Conservation (phyloP, 2,329 filamentous ascomycete species). For the Curvularia lunata region DNA sequence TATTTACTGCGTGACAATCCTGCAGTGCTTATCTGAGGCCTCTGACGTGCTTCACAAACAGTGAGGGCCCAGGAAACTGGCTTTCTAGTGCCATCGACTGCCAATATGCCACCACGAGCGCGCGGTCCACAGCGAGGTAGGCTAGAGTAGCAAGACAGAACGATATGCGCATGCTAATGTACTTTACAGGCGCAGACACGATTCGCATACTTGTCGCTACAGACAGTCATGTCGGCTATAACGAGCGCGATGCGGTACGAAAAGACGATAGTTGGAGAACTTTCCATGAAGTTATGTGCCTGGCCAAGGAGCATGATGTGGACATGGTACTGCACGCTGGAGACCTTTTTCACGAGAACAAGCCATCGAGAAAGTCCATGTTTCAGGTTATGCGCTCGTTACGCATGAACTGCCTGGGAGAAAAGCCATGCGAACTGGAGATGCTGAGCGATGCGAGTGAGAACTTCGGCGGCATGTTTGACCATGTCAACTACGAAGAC, state of each 20-base stretch:
- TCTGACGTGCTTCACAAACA: not conserved
- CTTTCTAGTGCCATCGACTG: not conserved
- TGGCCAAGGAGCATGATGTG: slow-evolving; percentile 86
- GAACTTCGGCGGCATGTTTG: slow-evolving; percentile 85
- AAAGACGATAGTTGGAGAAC: slow-evolving; percentile 96
- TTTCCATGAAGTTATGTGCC: slow-evolving; percentile 92
- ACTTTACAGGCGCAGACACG: slow-evolving; percentile 69
- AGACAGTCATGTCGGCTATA: slow-evolving; percentile 97
- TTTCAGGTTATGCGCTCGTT: slow-evolving; percentile 97
- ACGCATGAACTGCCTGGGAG: slow-evolving; percentile 89
- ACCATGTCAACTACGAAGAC: slow-evolving; percentile 97
- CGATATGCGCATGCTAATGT: slow-evolving; percentile 15
- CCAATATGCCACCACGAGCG: slow-evolving; percentile 36
- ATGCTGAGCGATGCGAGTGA: slow-evolving; percentile 92
- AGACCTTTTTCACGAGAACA: slow-evolving; percentile 98
- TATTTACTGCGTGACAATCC: not conserved
- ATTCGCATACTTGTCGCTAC: slow-evolving; percentile 94
- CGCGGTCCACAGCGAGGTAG: slow-evolving; percentile 39
- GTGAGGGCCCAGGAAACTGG: not conserved
- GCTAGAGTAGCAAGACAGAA: slow-evolving; percentile 7
- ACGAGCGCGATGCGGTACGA: slow-evolving; percentile 90
- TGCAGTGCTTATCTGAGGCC: not conserved
- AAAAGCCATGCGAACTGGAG: slow-evolving; percentile 94
- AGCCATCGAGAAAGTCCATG: slow-evolving; percentile 92
- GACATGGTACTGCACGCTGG: slow-evolving; percentile 97